Conservation (phyloP, 192 early-diverging fungal species). For the Coemansia nantahalensis region DNA sequence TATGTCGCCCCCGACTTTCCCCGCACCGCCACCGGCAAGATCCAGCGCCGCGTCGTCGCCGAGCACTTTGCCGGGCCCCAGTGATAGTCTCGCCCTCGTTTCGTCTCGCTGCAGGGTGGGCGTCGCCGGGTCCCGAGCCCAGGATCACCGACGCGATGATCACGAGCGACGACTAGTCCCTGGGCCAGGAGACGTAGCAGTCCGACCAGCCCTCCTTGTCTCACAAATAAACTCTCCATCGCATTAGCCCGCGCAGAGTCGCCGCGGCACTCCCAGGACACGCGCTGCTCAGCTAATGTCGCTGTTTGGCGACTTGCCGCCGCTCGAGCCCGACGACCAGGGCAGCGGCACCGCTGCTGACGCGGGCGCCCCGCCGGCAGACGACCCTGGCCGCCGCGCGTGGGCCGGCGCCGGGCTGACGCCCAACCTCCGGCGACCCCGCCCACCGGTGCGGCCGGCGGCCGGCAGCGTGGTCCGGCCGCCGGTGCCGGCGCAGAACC, state of each 20-base stretch:
- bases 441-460: not conserved
- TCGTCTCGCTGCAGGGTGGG: too few relatives aligned
- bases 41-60: conserved; percentile 61
- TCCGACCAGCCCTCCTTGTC: too few relatives aligned
- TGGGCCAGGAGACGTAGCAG: too few relatives aligned
- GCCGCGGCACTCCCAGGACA: too few relatives aligned
- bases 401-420: conserved; percentile 24
- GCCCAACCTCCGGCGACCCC: conserved; percentile 31
- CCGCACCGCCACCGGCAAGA: conserved; percentile 74
- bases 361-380: not conserved
- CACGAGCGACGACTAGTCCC: too few relatives aligned
- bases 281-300: too few relatives aligned
- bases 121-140: too few relatives aligned
- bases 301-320: conserved; percentile 40
- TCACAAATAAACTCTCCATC: too few relatives aligned
- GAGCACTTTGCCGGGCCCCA: conserved; percentile 57
- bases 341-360: not conserved
- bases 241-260: too few relatives aligned
- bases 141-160: too few relatives aligned
- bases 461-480: not conserved
- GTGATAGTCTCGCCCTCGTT: too few relatives aligned
- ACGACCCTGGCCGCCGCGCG: not conserved
- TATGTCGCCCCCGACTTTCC: conserved; percentile 64
- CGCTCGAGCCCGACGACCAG: conserved; percentile 8
- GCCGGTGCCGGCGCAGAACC: conserved; percentile 3